Percentiles rank a stretch among this genome's conserved stretches.
phyloP scores from a whole-genome alignment of 2,329 filamentous ascomycete species.

The Dactylonectria estremocensis region DNA sequence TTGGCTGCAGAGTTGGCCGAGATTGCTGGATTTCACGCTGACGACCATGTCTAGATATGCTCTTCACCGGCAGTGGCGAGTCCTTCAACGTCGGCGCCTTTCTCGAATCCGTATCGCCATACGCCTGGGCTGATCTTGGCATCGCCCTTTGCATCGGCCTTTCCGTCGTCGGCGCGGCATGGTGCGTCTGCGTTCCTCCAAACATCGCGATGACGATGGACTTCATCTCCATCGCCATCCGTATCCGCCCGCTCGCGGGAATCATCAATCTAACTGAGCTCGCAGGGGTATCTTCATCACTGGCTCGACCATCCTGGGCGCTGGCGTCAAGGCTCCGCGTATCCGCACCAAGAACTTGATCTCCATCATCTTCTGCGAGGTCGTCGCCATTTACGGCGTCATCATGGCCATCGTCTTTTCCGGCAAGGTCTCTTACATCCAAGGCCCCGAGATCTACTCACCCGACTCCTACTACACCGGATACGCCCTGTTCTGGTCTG shows the following conservation, averaged over 20 bases:
- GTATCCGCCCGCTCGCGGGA: background rate
- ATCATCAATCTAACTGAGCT: constrained; percentile 37
- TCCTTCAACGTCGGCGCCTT: constrained; percentile 97
- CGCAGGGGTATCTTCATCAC: constrained; percentile 98
- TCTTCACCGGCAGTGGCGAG: constrained; percentile 97
- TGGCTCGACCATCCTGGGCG: constrained; percentile 96
- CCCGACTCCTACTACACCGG: constrained; percentile 92
- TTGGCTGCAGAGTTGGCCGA: constrained; percentile 17
- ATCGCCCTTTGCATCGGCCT: constrained; percentile 96
- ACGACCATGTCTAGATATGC: constrained; percentile 81
- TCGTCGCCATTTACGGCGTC: constrained; percentile 99
- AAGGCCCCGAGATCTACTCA: constrained; percentile 77
- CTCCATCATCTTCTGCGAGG: constrained; percentile 99
- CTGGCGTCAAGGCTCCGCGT: constrained; percentile 94
- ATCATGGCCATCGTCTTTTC: constrained; percentile 99
- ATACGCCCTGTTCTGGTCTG: constrained; percentile 96
- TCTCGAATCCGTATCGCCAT: constrained; percentile 93
- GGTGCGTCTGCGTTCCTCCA: constrained; percentile 70
- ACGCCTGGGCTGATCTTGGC: constrained; percentile 91
- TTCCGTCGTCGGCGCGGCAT: constrained; percentile 97
- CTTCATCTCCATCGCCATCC: constrained; percentile 23
- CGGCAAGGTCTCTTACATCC: constrained; percentile 81
- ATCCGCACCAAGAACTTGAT: constrained; percentile 99
- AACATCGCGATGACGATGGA: constrained; percentile 17
- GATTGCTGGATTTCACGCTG: constrained; percentile 31